Percentiles rank a stretch among this genome's conserved stretches.
These are phyloP conservation scores for Trichophyton rubrum DNA, from an alignment of 2,329 filamentous ascomycete species.

Conservation along the genomic window DNA sequence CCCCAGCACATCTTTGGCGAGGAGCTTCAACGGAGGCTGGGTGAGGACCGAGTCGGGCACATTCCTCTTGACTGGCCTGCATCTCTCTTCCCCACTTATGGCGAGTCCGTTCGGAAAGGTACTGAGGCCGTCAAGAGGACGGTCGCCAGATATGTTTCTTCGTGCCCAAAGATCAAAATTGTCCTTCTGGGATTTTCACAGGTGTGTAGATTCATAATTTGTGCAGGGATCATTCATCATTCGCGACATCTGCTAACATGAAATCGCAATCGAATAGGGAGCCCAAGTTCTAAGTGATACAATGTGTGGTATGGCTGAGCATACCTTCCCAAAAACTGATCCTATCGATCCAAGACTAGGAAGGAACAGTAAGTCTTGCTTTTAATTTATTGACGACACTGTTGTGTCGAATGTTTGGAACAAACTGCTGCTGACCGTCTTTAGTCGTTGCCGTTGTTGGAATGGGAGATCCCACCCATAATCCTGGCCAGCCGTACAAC, in stretches of 20 bases:
- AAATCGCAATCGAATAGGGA: background rate
- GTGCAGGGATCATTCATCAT: background rate
- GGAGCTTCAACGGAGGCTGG: background rate
- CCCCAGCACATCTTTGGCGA: background rate
- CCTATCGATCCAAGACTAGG: background rate
- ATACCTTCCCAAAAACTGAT: background rate
- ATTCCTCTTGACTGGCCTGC: slow-evolving; percentile 9
- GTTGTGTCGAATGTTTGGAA: background rate
- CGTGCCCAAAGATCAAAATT: slow-evolving; percentile 8
- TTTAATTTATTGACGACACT: background rate
- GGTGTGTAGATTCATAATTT: background rate
- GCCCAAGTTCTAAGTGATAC: slow-evolving; percentile 10
- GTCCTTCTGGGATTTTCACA: slow-evolving; percentile 11
- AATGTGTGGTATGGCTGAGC: slow-evolving; percentile 7
- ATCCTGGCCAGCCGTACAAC: slow-evolving; percentile 3
- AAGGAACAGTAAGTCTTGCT: background rate
- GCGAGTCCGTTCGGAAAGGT: slow-evolving; percentile 6
- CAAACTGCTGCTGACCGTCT: background rate
- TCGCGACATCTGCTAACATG: background rate
- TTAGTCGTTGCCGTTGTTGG: slow-evolving; percentile 7
- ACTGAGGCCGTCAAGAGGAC: slow-evolving; percentile 2
- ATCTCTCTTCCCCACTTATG: slow-evolving; percentile 8
- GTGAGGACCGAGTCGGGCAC: background rate
- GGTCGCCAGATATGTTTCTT: slow-evolving; percentile 6
- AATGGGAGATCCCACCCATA: slow-evolving; percentile 9